Conservation (phyloP, 2,329 filamentous ascomycete species). For the Tolypocladium pustulatum region DNA sequence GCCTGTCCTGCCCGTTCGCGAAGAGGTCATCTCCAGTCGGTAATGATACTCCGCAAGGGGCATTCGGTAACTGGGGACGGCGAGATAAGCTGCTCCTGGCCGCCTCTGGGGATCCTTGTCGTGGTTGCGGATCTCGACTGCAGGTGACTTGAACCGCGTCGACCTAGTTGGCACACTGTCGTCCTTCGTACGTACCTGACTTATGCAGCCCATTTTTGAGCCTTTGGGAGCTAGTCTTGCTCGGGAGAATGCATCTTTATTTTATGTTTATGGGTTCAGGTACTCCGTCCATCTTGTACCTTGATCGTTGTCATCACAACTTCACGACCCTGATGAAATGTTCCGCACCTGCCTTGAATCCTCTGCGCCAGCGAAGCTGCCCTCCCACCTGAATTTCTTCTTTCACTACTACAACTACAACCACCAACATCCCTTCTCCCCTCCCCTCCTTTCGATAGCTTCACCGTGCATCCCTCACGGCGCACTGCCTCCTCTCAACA, state of each 20-base stretch:
- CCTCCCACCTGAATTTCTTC: neutral
- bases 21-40: neutral
- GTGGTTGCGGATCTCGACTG: neutral
- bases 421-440: neutral
- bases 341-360: neutral
- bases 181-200: neutral
- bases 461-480: neutral
- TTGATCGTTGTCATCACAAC: neutral
- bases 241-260: neutral
- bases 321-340: neutral
- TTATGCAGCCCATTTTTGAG: neutral
- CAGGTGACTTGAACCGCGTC: neutral
- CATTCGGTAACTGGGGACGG: neutral
- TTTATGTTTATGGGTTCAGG: neutral
- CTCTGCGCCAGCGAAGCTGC: neutral
- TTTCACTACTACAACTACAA: neutral
- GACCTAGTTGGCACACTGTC: neutral
- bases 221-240: neutral
- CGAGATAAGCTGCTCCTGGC: neutral
- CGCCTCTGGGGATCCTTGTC: neutral
- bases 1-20: neutral
- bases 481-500: too few relatives aligned
- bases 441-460: neutral
- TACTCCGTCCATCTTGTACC: neutral
- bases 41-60: neutral